Evolutionary conservation across 2,329 filamentous ascomycete genomes (phyloP).

Genomic region (Phialemoniopsis sp.): DNA sequence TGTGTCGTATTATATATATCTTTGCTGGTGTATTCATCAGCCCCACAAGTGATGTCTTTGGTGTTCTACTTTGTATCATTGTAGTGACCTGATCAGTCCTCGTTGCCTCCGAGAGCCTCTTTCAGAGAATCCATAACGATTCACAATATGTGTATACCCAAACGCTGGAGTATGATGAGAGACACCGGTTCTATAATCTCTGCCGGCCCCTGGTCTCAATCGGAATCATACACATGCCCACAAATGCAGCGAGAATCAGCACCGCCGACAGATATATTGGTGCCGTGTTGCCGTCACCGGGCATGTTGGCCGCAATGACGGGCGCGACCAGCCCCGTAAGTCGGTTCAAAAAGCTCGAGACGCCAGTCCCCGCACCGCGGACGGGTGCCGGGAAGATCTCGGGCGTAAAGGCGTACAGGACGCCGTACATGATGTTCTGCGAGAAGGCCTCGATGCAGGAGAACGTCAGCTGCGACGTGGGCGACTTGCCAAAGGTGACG

Average conservation of each 20-base stretch:
- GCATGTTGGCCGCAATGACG: conserved; percentile 59
- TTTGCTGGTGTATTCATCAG: too few species aligned
- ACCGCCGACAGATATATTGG: conserved; percentile 55
- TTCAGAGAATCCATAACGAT: too few species aligned
- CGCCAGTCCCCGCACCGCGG: conserved; percentile 67
- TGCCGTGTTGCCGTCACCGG: conserved; percentile 51
- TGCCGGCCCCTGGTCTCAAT: conserved; percentile 60
- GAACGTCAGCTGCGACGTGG: conserved; percentile 58
- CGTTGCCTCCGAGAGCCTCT: too few species aligned
- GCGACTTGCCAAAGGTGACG: conserved; percentile 52
- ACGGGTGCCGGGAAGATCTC: conserved; percentile 73
- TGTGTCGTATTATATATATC: too few species aligned
- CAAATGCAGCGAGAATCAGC: conserved; percentile 55
- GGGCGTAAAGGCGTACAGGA: conserved; percentile 72
- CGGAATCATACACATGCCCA: conserved; percentile 55
- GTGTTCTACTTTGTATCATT: not conserved
- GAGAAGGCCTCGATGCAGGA: conserved; percentile 66
- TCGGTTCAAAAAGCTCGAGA: conserved; percentile 68
- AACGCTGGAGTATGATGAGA: conserved; percentile 1
- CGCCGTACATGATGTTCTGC: conserved; percentile 75
- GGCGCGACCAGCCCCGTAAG: conserved; percentile 65
- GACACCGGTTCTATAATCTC: conserved; percentile 35
- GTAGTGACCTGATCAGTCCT: too few species aligned
- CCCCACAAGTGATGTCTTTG: conserved; percentile 3
- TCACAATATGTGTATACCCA: not conserved